These are phyloP conservation scores for Acrodontium crateriforme DNA, from an alignment of 2,329 filamentous ascomycete genomes.

Conservation along the genomic window DNA sequence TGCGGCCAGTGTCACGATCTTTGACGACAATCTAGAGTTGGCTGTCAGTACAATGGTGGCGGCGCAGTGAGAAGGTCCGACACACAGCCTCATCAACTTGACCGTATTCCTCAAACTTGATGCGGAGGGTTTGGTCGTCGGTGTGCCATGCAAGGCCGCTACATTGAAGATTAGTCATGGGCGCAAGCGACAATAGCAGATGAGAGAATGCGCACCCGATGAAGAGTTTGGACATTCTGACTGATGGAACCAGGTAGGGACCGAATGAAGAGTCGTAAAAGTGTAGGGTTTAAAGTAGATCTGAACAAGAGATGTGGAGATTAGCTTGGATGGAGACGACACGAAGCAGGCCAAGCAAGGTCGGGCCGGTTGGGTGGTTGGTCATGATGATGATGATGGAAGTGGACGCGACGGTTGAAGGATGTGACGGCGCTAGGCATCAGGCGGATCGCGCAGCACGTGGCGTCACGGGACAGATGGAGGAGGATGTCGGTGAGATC, in stretches of 20 bases:
- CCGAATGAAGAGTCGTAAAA: slow-evolving; percentile 10
- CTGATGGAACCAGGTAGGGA: slow-evolving; percentile 16
- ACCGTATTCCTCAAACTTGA: slow-evolving; percentile 89
- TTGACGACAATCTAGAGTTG: slow-evolving; percentile 75
- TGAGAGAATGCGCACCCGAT: slow-evolving; percentile 49
- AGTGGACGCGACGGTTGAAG: not conserved
- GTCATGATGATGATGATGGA: not conserved
- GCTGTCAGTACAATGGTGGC: slow-evolving; percentile 3
- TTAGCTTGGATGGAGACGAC: slow-evolving; percentile 2
- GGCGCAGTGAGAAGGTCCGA: slow-evolving; percentile 20
- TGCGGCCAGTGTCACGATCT: slow-evolving; percentile 90
- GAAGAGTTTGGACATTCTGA: slow-evolving; percentile 80
- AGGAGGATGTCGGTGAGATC: too few relatives aligned
- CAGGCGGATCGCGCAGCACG: too few relatives aligned
- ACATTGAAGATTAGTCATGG: slow-evolving; percentile 6
- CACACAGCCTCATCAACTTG: slow-evolving; percentile 88
- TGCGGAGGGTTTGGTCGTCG: slow-evolving; percentile 69
- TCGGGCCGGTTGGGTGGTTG: slow-evolving; percentile 1
- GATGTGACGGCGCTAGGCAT: too few relatives aligned
- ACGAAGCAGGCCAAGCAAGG: too few relatives aligned
- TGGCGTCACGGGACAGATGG: too few relatives aligned
- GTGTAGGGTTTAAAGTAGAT: not conserved
- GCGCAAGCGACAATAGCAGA: slow-evolving; percentile 6
- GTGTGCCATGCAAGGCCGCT: slow-evolving; percentile 99
- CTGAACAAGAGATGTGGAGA: slow-evolving; percentile 1